phyloP scores from a whole-genome alignment of 768 basidiomycete genomes.

The Xanthoconium purpureum region DNA sequence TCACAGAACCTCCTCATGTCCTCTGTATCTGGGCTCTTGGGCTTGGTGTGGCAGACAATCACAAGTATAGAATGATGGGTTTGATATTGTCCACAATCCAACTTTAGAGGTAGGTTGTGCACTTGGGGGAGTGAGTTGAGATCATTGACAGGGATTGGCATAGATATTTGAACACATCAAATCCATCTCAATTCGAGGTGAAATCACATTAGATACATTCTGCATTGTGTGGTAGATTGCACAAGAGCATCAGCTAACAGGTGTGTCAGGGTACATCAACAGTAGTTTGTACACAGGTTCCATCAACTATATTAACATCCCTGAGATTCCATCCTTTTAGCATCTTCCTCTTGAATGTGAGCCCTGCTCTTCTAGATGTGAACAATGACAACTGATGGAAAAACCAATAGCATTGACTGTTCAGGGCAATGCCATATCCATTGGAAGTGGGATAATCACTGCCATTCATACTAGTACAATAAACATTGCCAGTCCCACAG shows the following conservation, averaged over 20 bases:
- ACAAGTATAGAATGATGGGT: constrained; percentile 36
- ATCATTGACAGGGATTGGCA: not conserved
- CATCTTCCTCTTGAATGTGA: constrained; percentile 38
- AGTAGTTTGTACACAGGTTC: constrained; percentile 47
- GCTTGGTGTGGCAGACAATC: constrained; percentile 47
- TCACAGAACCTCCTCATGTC: constrained; percentile 36
- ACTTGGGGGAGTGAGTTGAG: not conserved
- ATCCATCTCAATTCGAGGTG: constrained; percentile 53
- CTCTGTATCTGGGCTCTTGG: constrained; percentile 53
- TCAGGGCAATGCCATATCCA: constrained; percentile 27
- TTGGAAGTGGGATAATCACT: constrained; percentile 26
- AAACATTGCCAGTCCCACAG: constrained; percentile 49
- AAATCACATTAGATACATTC: constrained; percentile 61
- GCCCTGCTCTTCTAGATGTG: not conserved
- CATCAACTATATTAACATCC: constrained; percentile 50
- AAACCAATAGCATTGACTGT: constrained; percentile 35
- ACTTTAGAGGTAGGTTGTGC: constrained; percentile 36
- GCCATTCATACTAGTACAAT: constrained; percentile 67
- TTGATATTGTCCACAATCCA: constrained; percentile 43
- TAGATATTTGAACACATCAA: constrained; percentile 45
- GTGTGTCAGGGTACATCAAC: constrained; percentile 41
- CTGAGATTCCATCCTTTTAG: constrained; percentile 46
- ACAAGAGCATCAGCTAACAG: not conserved
- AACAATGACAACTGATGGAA: not conserved
- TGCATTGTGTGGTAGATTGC: not conserved